phyloP scores from a whole-genome alignment of 2,329 filamentous ascomycete genomes.

The Fusarium illudens region DNA sequence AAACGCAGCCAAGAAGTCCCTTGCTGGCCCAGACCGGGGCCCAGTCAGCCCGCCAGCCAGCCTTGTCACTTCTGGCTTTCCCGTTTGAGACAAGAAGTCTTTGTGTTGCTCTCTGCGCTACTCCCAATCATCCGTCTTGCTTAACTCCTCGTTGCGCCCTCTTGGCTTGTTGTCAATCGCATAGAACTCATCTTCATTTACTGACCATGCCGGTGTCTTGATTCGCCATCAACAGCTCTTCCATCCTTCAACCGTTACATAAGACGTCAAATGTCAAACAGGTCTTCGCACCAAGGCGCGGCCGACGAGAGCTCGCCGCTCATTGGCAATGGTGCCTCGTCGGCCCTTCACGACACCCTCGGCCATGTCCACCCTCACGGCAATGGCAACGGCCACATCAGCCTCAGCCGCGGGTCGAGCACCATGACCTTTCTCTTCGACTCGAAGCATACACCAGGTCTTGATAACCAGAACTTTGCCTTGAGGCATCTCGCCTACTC shows the following conservation, averaged over 20 bases:
- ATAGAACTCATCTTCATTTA: slow-evolving; percentile 1
- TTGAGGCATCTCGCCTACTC: slow-evolving; percentile 57
- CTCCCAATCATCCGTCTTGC: neutral
- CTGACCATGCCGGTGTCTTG: slow-evolving; percentile 45
- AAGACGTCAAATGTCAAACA: slow-evolving; percentile 48
- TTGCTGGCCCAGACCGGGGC: slow-evolving; percentile 14
- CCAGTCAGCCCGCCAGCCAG: slow-evolving; percentile 29
- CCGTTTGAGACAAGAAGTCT: slow-evolving; percentile 16
- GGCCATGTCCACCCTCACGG: slow-evolving; percentile 13
- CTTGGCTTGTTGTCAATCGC: slow-evolving; percentile 1
- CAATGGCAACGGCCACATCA: slow-evolving; percentile 37
- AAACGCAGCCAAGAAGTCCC: slow-evolving; percentile 21
- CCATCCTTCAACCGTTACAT: slow-evolving; percentile 36
- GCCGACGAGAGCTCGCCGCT: slow-evolving; percentile 54
- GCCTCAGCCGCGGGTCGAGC: slow-evolving; percentile 35
- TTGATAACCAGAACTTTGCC: slow-evolving; percentile 56
- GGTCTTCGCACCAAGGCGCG: slow-evolving; percentile 30
- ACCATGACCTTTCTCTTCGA: slow-evolving; percentile 58
- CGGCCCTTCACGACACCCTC: slow-evolving; percentile 27
- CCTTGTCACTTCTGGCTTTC: slow-evolving; percentile 14
- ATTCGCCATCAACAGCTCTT: slow-evolving; percentile 39
- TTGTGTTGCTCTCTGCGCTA: neutral
- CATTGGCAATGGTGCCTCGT: slow-evolving; percentile 47
- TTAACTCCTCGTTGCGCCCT: slow-evolving; percentile 13
- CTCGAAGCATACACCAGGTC: slow-evolving; percentile 60